phyloP scores from a whole-genome alignment of 345 rosid species.

The Heritiera littoralis region DNA sequence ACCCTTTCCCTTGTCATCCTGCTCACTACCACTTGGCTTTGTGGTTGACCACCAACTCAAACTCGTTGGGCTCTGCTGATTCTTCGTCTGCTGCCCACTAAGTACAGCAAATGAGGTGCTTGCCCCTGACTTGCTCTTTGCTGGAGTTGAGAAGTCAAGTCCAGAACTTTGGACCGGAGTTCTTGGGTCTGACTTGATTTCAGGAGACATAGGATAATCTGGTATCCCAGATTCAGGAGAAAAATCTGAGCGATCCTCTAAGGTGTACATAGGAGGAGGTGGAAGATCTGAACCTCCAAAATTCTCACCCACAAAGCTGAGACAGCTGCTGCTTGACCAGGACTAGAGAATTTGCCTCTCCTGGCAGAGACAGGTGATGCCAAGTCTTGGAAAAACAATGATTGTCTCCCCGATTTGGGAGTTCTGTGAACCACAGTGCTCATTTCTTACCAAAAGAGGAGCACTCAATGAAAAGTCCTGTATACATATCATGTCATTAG shows the following conservation, averaged over 20 bases:
- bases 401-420: slow-evolving; percentile 81
- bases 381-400: slow-evolving; percentile 84
- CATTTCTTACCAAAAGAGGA: slow-evolving; percentile 40
- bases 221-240: slow-evolving; percentile 86
- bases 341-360: slow-evolving; percentile 73
- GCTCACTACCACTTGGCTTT: slow-evolving; percentile 52
- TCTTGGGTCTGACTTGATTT: slow-evolving; percentile 58
- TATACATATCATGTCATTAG: slow-evolving; percentile 3
- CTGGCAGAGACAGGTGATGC: slow-evolving; percentile 80
- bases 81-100: slow-evolving; percentile 49
- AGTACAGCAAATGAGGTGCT: slow-evolving; percentile 61
- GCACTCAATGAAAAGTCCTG: slow-evolving; percentile 21
- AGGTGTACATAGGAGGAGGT: slow-evolving; percentile 85
- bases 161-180: slow-evolving; percentile 56
- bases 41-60: slow-evolving; percentile 79
- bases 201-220: slow-evolving; percentile 77
- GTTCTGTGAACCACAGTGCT: slow-evolving; percentile 59
- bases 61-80: slow-evolving; percentile 59
- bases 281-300: slow-evolving; percentile 88
- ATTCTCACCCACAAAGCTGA: slow-evolving; percentile 98
- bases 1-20: slow-evolving; percentile 82
- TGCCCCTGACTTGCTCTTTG: slow-evolving; percentile 56
- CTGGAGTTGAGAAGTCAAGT: slow-evolving; percentile 55
- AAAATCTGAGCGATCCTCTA: slow-evolving; percentile 88
- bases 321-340: slow-evolving; percentile 90